Conservation (phyloP, 2,329 filamentous ascomycete genomes). For the Xylaria polymorpha region DNA sequence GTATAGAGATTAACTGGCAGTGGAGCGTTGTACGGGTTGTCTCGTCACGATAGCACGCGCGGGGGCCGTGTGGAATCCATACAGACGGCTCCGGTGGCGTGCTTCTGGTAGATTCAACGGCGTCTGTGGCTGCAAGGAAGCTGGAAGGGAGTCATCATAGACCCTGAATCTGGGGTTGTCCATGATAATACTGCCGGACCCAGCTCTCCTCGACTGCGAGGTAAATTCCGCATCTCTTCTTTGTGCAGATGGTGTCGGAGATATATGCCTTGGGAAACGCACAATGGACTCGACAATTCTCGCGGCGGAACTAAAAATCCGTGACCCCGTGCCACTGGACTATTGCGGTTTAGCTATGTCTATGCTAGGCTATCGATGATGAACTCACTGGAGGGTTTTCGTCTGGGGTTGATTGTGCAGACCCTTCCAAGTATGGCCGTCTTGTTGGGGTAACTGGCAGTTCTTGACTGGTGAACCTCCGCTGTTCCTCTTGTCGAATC, state of each 20-base stretch:
- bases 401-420: slow-evolving; percentile 24
- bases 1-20: slow-evolving; percentile 25
- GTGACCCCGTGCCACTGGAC: slow-evolving; percentile 39
- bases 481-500: slow-evolving; percentile 27
- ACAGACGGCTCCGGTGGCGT: slow-evolving; percentile 58
- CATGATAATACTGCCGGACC: slow-evolving; percentile 33
- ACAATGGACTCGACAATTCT: slow-evolving; percentile 46
- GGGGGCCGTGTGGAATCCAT: slow-evolving; percentile 59
- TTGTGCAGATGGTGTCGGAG: slow-evolving; percentile 37
- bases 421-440: slow-evolving; percentile 40
- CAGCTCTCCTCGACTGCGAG: slow-evolving; percentile 34
- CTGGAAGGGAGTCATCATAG: slow-evolving; percentile 60
- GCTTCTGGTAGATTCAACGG: slow-evolving; percentile 62
- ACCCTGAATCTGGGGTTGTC: slow-evolving; percentile 51
- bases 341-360: slow-evolving; percentile 32
- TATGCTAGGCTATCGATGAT: not conserved
- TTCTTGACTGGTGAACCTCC: slow-evolving; percentile 30
- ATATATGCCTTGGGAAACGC: slow-evolving; percentile 38
- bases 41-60: slow-evolving; percentile 36
- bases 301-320: slow-evolving; percentile 46
- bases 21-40: slow-evolving; percentile 32
- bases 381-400: slow-evolving; percentile 33
- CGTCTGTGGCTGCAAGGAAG: slow-evolving; percentile 61
- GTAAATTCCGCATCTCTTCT: slow-evolving; percentile 25
- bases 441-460: slow-evolving; percentile 45